phyloP scores from a whole-genome alignment of 2,329 filamentous ascomycete genomes.

The Ramularia endophylla region DNA sequence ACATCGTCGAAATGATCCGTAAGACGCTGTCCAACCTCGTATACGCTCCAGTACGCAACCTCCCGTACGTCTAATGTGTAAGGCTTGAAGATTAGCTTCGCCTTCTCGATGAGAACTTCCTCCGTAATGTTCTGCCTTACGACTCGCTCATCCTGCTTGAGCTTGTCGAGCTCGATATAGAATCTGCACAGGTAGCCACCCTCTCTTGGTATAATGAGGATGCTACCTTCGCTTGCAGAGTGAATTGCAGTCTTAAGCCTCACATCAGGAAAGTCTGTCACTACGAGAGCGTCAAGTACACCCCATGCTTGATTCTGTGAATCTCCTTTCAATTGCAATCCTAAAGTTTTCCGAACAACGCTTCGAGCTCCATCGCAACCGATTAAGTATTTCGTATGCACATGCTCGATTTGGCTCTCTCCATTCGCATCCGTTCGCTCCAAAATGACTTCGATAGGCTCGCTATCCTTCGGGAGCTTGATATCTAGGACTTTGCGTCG shows the following conservation, averaged over 20 bases:
- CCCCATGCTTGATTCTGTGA: constrained; percentile 33
- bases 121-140: constrained; percentile 59
- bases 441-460: constrained; percentile 49
- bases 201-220: constrained; percentile 66
- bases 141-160: constrained; percentile 43
- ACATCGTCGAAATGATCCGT: constrained; percentile 63
- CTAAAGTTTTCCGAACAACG: constrained; percentile 25
- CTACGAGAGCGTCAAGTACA: constrained; percentile 30
- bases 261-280: constrained; percentile 49
- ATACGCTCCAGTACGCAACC: constrained; percentile 63
- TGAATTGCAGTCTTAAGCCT: constrained; percentile 42
- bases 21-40: constrained; percentile 49
- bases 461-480: constrained; percentile 26
- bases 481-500: constrained; percentile 21
- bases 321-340: constrained; percentile 32
- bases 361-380: constrained; percentile 33
- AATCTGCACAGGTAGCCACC: constrained; percentile 30
- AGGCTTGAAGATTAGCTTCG: constrained; percentile 59
- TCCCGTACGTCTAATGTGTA: constrained; percentile 61
- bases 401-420: constrained; percentile 24
- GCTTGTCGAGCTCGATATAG: constrained; percentile 33
- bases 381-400: constrained; percentile 31
- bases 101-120: constrained; percentile 56
- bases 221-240: constrained; percentile 58
- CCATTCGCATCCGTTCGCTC: constrained; percentile 32